Base-by-base conservation (phyloP, 1,284 basidiomycete genomes). In the Anthracocystis setariae region DNA sequence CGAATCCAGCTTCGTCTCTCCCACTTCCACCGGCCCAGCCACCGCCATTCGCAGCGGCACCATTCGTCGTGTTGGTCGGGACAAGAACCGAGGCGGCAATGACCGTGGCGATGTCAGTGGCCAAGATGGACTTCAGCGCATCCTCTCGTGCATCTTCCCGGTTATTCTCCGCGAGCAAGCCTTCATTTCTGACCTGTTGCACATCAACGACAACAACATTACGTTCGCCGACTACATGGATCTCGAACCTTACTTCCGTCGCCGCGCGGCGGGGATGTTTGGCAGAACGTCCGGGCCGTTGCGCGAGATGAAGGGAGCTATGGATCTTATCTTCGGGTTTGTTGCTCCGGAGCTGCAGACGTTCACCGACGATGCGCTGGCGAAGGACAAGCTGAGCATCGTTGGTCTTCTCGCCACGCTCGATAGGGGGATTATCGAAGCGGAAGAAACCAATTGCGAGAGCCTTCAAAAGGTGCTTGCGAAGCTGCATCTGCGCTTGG, bases 201-300 rank as follows among this genome's bases (percentile, higher is more conserved):
- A 95, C 80, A 91, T 96, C 80, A 83, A 83, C 61, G 92, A 95
- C 77, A 88, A 89, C 43, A 89, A 89, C 23, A 65, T 83, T 55
- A 97, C 95, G 0, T 98, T 94, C 83, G 95, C 95, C 9, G 95
- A 98, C 84, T 94, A 96, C 78, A 92, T 94, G 89, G 89, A 90
- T 46, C 85, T 98, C 64, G 95, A 98, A 81, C 92, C 90, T 55
- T 98, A 96, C 84, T 98, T 97, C 86, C 87, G 92, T 23, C 87
- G 94, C 37, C 91, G 96, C 77, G 95, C 95, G 3, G 87, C 90
- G 9, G 76, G 72, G 2, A 57, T 76, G 37, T 79, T 80, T 44
- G 67, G 62, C 10, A 33, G 42, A 13, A 49, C 64, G 3, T 37
- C 46, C 0, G 74, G 72, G 3, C 70, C 75, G 3, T 47, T 78